These are phyloP conservation scores for Glarea lozoyensis DNA, from an alignment of 495 filamentous ascomycete genomes.

Conservation along the genomic window DNA sequence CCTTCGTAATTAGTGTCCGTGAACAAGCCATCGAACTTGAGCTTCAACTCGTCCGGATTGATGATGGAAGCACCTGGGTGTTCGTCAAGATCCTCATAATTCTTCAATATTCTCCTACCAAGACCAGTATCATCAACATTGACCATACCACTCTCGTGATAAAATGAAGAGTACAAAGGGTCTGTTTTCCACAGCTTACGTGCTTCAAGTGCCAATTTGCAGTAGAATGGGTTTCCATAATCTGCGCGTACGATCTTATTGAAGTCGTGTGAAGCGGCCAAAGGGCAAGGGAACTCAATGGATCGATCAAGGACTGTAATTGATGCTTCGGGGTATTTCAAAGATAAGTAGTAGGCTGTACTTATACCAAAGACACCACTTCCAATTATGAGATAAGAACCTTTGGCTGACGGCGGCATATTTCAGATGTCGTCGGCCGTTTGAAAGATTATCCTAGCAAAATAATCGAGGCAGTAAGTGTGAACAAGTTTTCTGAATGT, in stretches of 20 bases:
- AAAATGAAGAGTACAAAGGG: constrained; percentile 44
- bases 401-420: too few species aligned
- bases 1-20: constrained; percentile 41
- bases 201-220: constrained; percentile 46
- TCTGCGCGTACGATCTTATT: constrained; percentile 62
- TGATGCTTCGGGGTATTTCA: constrained; percentile 34
- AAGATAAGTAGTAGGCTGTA: constrained; percentile 50
- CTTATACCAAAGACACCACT: constrained; percentile 58
- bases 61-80: constrained; percentile 31
- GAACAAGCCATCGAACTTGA: constrained; percentile 41
- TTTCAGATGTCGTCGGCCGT: too few species aligned
- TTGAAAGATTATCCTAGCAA: too few species aligned
- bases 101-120: constrained; percentile 35
- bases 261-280: constrained; percentile 56
- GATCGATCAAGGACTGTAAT: constrained; percentile 53
- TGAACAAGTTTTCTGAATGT: too few species aligned
- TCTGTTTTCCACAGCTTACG: constrained; percentile 40
- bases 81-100: constrained; percentile 38
- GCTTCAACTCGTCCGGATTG: constrained; percentile 33
- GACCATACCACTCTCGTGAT: constrained; percentile 47
- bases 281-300: constrained; percentile 24
- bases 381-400: constrained; percentile 44
- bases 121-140: constrained; percentile 39
- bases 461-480: too few species aligned
- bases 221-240: constrained; percentile 51